Evolutionary conservation across 345 rosid genomes (phyloP).

Genomic region (Salix suchowensis): DNA sequence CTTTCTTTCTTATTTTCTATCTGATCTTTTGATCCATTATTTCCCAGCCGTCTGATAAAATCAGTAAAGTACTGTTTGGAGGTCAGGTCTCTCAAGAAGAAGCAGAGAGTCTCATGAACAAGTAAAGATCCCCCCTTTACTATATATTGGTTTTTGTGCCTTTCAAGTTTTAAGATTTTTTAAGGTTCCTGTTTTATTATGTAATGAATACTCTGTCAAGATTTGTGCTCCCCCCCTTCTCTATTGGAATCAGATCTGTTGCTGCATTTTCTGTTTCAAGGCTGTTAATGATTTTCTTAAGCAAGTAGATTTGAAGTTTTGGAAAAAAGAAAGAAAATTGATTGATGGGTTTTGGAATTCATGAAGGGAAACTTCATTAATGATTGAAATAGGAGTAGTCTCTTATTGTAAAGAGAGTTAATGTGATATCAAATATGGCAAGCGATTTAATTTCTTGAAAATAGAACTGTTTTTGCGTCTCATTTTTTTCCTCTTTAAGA

Average conservation of each 20-base stretch:
- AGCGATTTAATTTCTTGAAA: not conserved
- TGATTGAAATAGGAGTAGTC: not conserved
- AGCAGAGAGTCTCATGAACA: slow-evolving; percentile 66
- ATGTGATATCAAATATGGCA: not conserved
- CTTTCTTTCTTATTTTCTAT: not conserved
- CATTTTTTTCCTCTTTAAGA: not conserved
- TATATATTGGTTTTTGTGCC: not conserved
- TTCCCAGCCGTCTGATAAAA: slow-evolving; percentile 86
- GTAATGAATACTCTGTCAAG: not conserved
- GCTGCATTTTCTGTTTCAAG: not conserved
- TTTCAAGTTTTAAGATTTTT: not conserved
- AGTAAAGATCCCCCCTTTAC: slow-evolving; percentile 50
- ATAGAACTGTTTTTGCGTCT: not conserved
- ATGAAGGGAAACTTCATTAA: not conserved
- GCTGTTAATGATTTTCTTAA: not conserved
- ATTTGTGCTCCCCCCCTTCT: not conserved
- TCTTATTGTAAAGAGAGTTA: not conserved
- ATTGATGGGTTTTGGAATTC: not conserved
- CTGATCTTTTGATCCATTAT: slow-evolving; percentile 2
- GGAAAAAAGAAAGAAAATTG: not conserved
- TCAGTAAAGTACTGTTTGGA: slow-evolving; percentile 91
- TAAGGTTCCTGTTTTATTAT: not conserved
- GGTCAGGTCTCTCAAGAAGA: slow-evolving; percentile 98
- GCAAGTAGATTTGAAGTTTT: not conserved
- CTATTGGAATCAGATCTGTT: slow-evolving; percentile 17